Evolutionary conservation across 139 green algal genomes (phyloP), one percentile per base, ranked within the genome.

Genomic region (Yamagishiella unicocca): DNA sequence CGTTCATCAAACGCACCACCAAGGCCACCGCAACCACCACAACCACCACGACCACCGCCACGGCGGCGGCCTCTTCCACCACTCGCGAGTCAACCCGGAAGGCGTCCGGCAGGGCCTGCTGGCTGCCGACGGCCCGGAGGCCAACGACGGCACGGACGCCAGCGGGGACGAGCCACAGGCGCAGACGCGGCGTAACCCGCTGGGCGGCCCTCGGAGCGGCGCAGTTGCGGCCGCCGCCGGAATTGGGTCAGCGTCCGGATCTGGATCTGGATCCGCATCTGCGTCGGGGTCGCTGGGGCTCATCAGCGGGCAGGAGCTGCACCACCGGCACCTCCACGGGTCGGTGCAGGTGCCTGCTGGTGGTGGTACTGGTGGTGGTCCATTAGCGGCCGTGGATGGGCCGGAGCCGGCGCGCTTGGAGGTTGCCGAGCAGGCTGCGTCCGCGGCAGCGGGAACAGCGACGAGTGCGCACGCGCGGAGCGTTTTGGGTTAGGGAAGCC

Each of bases 101-200:
- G 75, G 35, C 29, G 55, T 75, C 21, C 42, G 61, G 61, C 78
- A 62, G 61, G 78, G 78, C 9, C 29, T 85, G 61, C 62, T 85
- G 61, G 40, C 29, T 22, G n/a, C 29, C 9, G 54, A 62, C 9
- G 40, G 9, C 2, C 21, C 31, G 43, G 7, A 25, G 24, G 72
- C 7, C 43, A 45, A 25, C 2, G 70, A 58, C 38, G 27, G 8
- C 33, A 35, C 2, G 67, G 67, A n/a, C n/a, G n/a, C n/a, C n/a
- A n/a, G n/a, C n/a, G n/a, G n/a, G n/a, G n/a, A n/a, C n/a, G n/a
- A n/a, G n/a, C n/a, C n/a, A n/a, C n/a, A n/a, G n/a, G n/a, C n/a
- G n/a, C n/a, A n/a, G n/a, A n/a, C n/a, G n/a, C n/a, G n/a, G n/a
- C n/a, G n/a, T n/a, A n/a, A n/a, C n/a, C n/a, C n/a, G n/a, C n/a